Evolutionary conservation across 1,284 basidiomycete species (phyloP).

Genomic region (Ganoderma resinaceum): DNA sequence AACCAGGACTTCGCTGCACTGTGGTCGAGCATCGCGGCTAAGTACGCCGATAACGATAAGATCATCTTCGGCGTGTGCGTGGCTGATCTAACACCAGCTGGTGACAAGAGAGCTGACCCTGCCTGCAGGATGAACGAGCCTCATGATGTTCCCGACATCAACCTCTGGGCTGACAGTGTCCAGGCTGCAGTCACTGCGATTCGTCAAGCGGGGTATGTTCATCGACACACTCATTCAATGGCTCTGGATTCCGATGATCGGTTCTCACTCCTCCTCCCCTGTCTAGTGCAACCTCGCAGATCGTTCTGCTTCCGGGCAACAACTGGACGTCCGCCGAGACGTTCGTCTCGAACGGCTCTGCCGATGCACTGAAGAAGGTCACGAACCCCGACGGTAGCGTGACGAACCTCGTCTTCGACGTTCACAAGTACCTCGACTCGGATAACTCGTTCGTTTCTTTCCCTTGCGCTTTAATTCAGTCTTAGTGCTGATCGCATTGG

Average conservation of each 20-base stretch:
- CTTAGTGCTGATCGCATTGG: background rate
- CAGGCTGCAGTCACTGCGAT: constrained; percentile 65
- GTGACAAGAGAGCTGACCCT: background rate
- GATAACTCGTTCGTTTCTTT: constrained; percentile 55
- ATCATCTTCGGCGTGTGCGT: constrained; percentile 61
- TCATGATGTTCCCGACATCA: constrained; percentile 55
- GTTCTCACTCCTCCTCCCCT: background rate
- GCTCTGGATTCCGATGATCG: background rate
- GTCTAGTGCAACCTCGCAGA: constrained; percentile 53
- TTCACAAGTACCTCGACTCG: constrained; percentile 70
- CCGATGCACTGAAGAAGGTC: constrained; percentile 56
- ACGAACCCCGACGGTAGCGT: constrained; percentile 59
- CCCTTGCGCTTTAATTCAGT: constrained; percentile 22
- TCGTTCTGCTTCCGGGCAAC: constrained; percentile 62
- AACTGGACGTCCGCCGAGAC: constrained; percentile 58
- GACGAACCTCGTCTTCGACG: constrained; percentile 63
- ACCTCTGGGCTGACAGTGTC: constrained; percentile 51
- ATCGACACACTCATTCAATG: too few species aligned
- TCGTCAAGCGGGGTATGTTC: constrained; percentile 51
- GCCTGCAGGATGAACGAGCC: constrained; percentile 60
- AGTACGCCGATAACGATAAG: constrained; percentile 55
- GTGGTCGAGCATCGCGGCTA: constrained; percentile 60
- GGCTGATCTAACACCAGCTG: too few species aligned
- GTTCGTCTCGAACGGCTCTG: constrained; percentile 62
- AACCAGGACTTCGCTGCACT: constrained; percentile 60